phyloP scores from a whole-genome alignment of 495 filamentous ascomycete species.

The Gamarada debralockiae region DNA sequence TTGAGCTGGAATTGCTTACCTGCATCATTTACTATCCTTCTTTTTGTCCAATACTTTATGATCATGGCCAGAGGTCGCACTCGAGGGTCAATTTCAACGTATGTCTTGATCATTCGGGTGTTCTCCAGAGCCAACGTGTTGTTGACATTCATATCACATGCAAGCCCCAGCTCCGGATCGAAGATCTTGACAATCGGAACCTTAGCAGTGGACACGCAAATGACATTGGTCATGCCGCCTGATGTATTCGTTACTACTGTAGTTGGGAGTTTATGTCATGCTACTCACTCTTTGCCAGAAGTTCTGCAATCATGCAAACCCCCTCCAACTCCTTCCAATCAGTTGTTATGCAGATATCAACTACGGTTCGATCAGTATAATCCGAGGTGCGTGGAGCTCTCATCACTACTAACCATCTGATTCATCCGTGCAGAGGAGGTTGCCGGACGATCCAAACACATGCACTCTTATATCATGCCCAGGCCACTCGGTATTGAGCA shows the following conservation, averaged over 20 bases:
- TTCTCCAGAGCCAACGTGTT: conserved; percentile 93
- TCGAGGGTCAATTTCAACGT: conserved; percentile 88
- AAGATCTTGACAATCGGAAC: conserved; percentile 99
- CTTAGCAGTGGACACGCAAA: conserved; percentile 89
- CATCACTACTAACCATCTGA: conserved; percentile 73
- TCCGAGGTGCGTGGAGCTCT: background rate
- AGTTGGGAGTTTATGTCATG: background rate
- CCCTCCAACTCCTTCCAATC: conserved; percentile 78
- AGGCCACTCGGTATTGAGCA: conserved; percentile 89
- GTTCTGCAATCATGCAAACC: conserved; percentile 82
- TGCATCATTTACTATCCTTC: conserved; percentile 89
- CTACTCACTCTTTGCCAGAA: conserved; percentile 75
- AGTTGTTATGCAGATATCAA: conserved; percentile 97
- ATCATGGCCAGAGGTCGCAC: conserved; percentile 93
- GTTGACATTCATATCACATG: conserved; percentile 99
- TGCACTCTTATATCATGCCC: conserved; percentile 85
- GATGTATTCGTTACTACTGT: conserved; percentile 8
- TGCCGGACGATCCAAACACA: conserved; percentile 96
- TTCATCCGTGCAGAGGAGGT: conserved; percentile 90
- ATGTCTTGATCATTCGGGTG: conserved; percentile 96
- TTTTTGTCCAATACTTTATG: conserved; percentile 94
- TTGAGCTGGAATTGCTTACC: conserved; percentile 50
- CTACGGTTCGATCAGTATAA: conserved; percentile 46
- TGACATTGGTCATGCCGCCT: conserved; percentile 96
- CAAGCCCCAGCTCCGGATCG: conserved; percentile 86